phyloP scores from a whole-genome alignment of 2,329 filamentous ascomycete genomes.

The Dendryphion nanum region DNA sequence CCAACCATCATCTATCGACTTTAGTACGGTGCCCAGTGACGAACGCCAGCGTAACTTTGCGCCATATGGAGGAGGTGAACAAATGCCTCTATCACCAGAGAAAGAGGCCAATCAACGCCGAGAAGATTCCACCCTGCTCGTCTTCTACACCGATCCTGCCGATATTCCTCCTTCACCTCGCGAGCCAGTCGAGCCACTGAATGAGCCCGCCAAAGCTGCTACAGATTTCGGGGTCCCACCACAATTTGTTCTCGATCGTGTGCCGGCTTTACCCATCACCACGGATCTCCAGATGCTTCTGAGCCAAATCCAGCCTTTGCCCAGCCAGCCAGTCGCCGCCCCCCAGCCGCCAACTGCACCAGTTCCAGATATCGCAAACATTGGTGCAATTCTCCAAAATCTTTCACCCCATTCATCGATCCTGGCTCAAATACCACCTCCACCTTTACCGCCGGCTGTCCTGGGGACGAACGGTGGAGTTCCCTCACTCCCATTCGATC shows the following conservation, averaged over 20 bases:
- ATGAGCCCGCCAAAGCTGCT: too few relatives aligned
- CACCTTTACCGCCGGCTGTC: slow-evolving; percentile 12
- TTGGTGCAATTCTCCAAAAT: background rate
- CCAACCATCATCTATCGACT: slow-evolving; percentile 42
- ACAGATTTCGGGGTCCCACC: slow-evolving; percentile 40
- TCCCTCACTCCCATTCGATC: slow-evolving; percentile 11
- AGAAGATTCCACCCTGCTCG: slow-evolving; percentile 48
- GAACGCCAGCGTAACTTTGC: slow-evolving; percentile 46
- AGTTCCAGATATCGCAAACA: background rate
- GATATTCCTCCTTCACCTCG: slow-evolving; percentile 49
- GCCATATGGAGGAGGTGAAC: slow-evolving; percentile 45
- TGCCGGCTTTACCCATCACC: slow-evolving; percentile 11
- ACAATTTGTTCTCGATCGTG: slow-evolving; percentile 21
- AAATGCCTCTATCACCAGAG: slow-evolving; percentile 42
- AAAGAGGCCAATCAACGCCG: slow-evolving; percentile 44
- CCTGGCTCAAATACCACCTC: slow-evolving; percentile 5
- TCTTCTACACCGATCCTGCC: slow-evolving; percentile 44
- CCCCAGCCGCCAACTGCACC: background rate
- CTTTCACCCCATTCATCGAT: background rate
- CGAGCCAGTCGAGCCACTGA: slow-evolving; percentile 45
- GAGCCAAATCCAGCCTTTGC: slow-evolving; percentile 28
- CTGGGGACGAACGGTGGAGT: too few relatives aligned
- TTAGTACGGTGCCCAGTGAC: slow-evolving; percentile 39
- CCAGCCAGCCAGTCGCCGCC: slow-evolving; percentile 5
- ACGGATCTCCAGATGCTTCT: slow-evolving; percentile 22